Conservation (phyloP, 495 filamentous ascomycete species). For the Penicillium flavigenum region DNA sequence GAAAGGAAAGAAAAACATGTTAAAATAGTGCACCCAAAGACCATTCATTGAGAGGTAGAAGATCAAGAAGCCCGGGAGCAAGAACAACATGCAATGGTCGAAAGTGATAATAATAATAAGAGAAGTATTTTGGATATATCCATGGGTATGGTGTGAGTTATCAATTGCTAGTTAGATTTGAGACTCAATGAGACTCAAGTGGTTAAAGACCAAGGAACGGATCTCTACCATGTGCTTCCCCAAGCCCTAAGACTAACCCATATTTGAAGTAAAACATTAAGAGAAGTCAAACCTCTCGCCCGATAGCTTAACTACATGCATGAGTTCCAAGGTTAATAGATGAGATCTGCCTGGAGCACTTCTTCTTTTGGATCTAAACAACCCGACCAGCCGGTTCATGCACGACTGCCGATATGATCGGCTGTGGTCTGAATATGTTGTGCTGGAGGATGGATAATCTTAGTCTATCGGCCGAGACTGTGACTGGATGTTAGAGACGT, state of each 20-base stretch:
- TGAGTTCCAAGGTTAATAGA: background rate
- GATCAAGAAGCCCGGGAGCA: background rate
- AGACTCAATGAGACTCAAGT: background rate
- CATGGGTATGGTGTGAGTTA: background rate
- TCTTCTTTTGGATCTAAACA: background rate
- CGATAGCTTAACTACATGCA: background rate
- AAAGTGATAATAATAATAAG: background rate
- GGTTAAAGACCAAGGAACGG: background rate
- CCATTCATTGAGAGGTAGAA: background rate
- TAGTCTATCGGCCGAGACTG: conserved; percentile 3
- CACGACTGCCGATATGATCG: background rate
- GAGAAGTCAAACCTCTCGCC: background rate
- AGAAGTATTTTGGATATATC: background rate
- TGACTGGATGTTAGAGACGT: background rate
- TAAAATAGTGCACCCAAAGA: background rate
- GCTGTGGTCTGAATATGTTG: background rate
- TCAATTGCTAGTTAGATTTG: background rate
- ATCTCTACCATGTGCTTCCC: background rate
- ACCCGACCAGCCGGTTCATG: background rate
- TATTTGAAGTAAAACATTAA: background rate
- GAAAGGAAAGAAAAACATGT: background rate
- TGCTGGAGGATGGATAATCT: background rate
- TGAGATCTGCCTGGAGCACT: background rate
- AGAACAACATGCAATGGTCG: background rate
- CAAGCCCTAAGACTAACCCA: background rate